A percentile compares a stretch with the other conserved stretches of the same genome.
These are phyloP conservation scores for Podila verticillata DNA, from an alignment of 192 early-diverging fungal species.

Conservation along the genomic window DNA sequence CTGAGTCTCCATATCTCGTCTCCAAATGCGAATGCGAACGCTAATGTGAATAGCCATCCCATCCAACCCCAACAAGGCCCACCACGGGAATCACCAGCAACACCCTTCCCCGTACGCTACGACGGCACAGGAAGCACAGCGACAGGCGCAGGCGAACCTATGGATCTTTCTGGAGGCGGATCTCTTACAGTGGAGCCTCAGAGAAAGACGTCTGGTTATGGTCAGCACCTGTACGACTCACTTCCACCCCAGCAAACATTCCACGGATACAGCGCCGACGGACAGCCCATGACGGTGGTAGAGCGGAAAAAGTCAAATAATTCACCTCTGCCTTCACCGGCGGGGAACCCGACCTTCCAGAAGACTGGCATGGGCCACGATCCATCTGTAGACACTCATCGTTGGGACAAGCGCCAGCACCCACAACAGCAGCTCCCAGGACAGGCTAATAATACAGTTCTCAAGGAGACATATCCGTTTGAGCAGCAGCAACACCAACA, in stretches of 20 bases:
- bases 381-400: conserved; percentile 31
- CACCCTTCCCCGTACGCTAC: conserved; percentile 25
- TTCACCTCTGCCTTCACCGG: conserved; percentile 36
- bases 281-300: background rate
- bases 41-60: background rate
- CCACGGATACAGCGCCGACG: conserved; percentile 9
- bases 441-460: background rate
- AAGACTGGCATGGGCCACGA: conserved; percentile 16
- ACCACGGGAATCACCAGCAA: conserved; percentile 26
- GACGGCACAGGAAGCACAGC: background rate
- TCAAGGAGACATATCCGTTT: conserved; percentile 3
- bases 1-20: conserved; percentile 15
- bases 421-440: conserved; percentile 13
- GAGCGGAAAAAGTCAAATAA: conserved; percentile 18
- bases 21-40: background rate
- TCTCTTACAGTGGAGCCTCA: background rate
- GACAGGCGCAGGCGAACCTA: background rate
- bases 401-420: conserved; percentile 41
- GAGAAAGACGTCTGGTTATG: background rate
- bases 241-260: conserved; percentile 14
- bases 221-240: conserved; percentile 2
- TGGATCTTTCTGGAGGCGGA: conserved; percentile 2
- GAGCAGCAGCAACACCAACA: conserved; percentile 17
- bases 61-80: conserved; percentile 2
- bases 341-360: conserved; percentile 33